Evolutionary conservation across 192 early-diverging fungal genomes (phyloP), one percentile per base, ranked within the genome.

Genomic region (Diversispora epigaea): DNA sequence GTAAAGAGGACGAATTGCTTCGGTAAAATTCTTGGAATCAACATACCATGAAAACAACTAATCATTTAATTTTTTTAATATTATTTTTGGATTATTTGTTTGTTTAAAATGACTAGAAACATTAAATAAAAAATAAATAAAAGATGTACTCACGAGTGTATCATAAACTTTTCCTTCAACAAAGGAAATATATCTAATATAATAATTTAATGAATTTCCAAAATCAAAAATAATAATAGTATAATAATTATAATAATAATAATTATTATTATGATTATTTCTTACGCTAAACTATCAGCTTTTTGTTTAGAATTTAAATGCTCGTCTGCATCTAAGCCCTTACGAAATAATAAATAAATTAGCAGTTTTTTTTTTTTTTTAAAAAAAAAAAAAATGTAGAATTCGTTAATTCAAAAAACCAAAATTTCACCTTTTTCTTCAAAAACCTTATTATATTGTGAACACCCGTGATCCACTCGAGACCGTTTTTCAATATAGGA

Each of bases 41-140:
- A 93, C 77, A 69, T 91, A 98, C 91, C 92, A 94, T 45, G 86
- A 92, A 70, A 90, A 95, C 25, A 96, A 79, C 84, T 83, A 66
- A 82, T 40, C 12, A 56, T 56, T 67, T 68, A 46, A 14, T 4
- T 39, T 44, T 40, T 40, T 25, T 11, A 44, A 65, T 11, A 10
- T 46, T 39, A 47, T 21, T n/a, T n/a, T n/a, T 65, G 17, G 43
- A 21, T 44, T 56, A 60, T 56, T 50, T 4, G 32, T 40, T 32
- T 11, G 3, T 19, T 22, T 49, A 17, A 15, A 7, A 19, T 44
- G 40, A 22, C 2, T 12, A 39, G 46, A 60, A n/a, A 4, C 2
- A 8, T 4, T 43, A 15, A 47, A 6, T 54, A 1, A n/a, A 67
- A 47, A 67, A 45, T 47, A 68, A 50, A 25, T 49, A 1, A 0